Base-by-base conservation (phyloP, 352 stramenopile species). In the Phytophthora pinifolia region DNA sequence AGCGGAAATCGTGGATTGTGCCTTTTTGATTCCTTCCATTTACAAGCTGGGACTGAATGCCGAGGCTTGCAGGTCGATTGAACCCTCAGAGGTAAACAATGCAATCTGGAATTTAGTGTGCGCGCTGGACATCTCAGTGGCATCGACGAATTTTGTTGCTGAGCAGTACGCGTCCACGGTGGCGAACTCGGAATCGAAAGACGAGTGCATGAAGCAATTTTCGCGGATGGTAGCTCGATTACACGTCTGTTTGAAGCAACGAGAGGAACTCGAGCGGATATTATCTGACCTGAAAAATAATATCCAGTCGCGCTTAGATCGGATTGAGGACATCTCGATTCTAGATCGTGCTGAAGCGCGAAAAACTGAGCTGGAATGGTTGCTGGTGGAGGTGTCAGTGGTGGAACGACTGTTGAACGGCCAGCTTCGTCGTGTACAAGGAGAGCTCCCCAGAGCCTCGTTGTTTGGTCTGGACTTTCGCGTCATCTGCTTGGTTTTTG, bases 51-150 rank as follows among this genome's bases (percentile, higher is more conserved):
- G 32, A 1, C 13, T 70, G 30, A 31, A 62, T 38, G 20, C 25
- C n/a, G 36, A 68, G 15, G 17, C 39, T 0, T 59, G 42, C 43
- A 25, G 25, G 1, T 54, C 56, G n/a, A 9, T 70, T 13, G 48
- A 65, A 3, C 54, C 62, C 12, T 51, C 35, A 14, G 59, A 17
- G 14, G 38, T 72, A 14, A 59, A 64, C 17, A 67, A 44, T 15
- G 38, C 80, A 14, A 75, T 86, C 17, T 88, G 77, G 77, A 73
- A 61, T 34, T 34, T 88, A n/a, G 55, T 78, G 9, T 83, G 77
- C 36, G 66, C 63, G 7, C 43, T 88, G 4, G 70, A 82, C 25
- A 35, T 88, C 33, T 42, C 65, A n/a, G 59, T 88, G 27, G 36
- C 60, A 18, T 65, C 65, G 10, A 63, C 65, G 6, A 78, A 78